Evolutionary conservation across 1,139 yeast genomes (phyloP).

Genomic region (Zhuliangozyma blackwelliae): DNA sequence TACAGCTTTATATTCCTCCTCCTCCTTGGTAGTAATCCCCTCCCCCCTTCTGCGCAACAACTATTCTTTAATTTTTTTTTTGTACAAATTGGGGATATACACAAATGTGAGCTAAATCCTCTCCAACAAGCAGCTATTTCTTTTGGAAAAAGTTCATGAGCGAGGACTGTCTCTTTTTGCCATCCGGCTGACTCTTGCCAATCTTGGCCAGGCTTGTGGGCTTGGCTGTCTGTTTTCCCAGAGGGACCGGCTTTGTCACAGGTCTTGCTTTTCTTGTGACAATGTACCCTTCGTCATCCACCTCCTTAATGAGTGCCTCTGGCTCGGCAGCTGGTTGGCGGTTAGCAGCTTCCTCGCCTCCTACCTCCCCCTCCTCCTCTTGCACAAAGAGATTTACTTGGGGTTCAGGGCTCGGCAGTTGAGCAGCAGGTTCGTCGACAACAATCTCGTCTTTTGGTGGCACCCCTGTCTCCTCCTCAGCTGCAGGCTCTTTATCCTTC

Average conservation of each 20-base stretch:
- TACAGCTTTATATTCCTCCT: too few species aligned
- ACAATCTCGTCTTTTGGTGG: slow-evolving; percentile 5
- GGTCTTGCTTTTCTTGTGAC: slow-evolving; percentile 24
- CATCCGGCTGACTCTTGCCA: slow-evolving; percentile 15
- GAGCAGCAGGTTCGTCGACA: slow-evolving; percentile 2
- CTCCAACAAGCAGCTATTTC: too few species aligned
- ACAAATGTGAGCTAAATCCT: too few species aligned
- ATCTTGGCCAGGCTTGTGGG: slow-evolving; percentile 1
- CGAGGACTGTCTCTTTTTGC: slow-evolving; percentile 31
- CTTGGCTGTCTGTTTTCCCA: slow-evolving; percentile 6
- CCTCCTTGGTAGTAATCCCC: too few species aligned
- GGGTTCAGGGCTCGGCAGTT: neutral
- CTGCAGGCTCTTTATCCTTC: slow-evolving; percentile 1
- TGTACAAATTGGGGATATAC: too few species aligned
- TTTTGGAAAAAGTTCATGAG: slow-evolving; percentile 39
- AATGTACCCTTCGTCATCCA: slow-evolving; percentile 41
- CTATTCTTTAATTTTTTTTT: too few species aligned
- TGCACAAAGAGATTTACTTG: slow-evolving; percentile 7
- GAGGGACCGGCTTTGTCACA: slow-evolving; percentile 11
- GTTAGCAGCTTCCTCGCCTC: slow-evolving; percentile 2
- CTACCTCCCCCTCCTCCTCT: slow-evolving; percentile 7
- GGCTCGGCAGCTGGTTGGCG: slow-evolving; percentile 5
- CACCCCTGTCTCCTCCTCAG: slow-evolving; percentile 1
- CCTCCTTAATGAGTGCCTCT: slow-evolving; percentile 15
- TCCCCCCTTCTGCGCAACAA: too few species aligned